Evolutionary conservation across 495 filamentous ascomycete species (phyloP).

Genomic region (Trichoderma gamsii): DNA sequence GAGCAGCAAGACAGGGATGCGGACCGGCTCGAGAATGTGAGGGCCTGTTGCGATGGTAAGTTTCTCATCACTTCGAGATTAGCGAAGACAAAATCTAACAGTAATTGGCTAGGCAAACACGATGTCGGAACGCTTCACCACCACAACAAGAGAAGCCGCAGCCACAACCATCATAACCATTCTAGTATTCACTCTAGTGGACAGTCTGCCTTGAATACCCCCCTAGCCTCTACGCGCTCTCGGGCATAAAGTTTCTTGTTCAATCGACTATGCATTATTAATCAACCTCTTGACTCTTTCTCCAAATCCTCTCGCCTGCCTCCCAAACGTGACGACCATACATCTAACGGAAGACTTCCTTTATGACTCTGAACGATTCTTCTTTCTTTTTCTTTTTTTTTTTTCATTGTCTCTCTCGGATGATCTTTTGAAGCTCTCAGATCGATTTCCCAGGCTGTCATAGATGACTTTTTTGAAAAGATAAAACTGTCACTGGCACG

Average conservation of each 20-base stretch:
- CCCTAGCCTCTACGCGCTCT: constrained; percentile 15
- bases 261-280: constrained; percentile 5
- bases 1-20: constrained; percentile 66
- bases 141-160: constrained; percentile 35
- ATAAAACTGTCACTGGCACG: constrained; percentile 6
- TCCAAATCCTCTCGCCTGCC: not conserved
- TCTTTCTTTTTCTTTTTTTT: not conserved
- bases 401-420: not conserved
- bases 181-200: constrained; percentile 21
- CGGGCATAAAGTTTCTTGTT: constrained; percentile 5
- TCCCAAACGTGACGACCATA: constrained; percentile 8
- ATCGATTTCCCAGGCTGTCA: constrained; percentile 1
- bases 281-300: constrained; percentile 8
- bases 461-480: not conserved
- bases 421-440: not conserved
- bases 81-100: constrained; percentile 16
- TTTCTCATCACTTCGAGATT: constrained; percentile 18
- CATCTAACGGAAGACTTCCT: constrained; percentile 4
- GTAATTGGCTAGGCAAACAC: constrained; percentile 58
- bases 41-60: constrained; percentile 95
- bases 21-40: constrained; percentile 84
- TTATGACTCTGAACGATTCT: constrained; percentile 10
- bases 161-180: constrained; percentile 22
- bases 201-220: constrained; percentile 10
- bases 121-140: constrained; percentile 55